Percentiles rank a stretch among this genome's conserved stretches.
These are phyloP conservation scores for Aspergillus ruber DNA, from an alignment of 2,329 filamentous ascomycete species.

Conservation along the genomic window DNA sequence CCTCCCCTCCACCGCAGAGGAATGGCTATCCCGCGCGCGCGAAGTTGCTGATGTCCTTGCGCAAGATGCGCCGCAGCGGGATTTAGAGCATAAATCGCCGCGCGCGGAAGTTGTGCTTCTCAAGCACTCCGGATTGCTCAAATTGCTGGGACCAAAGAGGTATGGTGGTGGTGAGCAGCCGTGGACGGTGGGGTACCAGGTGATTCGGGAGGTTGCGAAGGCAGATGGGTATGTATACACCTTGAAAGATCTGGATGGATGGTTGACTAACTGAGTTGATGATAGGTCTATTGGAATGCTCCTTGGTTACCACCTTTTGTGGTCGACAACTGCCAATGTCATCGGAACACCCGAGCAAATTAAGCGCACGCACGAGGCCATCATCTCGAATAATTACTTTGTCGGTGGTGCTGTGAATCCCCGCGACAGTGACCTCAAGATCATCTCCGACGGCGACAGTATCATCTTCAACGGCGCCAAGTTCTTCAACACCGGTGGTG, in stretches of 20 bases:
- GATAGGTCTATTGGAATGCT: conserved; percentile 57
- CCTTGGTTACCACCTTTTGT: conserved; percentile 59
- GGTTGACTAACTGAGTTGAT: neutral
- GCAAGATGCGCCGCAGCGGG: conserved; percentile 42
- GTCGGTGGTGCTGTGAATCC: conserved; percentile 62
- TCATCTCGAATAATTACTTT: conserved; percentile 60
- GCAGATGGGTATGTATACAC: conserved; percentile 47
- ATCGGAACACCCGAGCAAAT: conserved; percentile 56
- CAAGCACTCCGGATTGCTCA: conserved; percentile 47
- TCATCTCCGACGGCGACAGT: conserved; percentile 48
- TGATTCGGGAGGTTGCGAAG: conserved; percentile 57
- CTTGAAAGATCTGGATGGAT: neutral
- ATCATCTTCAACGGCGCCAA: conserved; percentile 58
- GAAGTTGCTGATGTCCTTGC: conserved; percentile 46
- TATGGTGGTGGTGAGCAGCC: conserved; percentile 49
- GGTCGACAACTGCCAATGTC: conserved; percentile 56
- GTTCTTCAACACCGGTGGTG: conserved; percentile 62
- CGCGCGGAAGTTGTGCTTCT: conserved; percentile 46
- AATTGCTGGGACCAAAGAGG: conserved; percentile 44
- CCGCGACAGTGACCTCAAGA: conserved; percentile 55
- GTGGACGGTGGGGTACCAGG: conserved; percentile 53
- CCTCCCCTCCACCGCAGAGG: conserved; percentile 33
- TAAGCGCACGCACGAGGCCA: conserved; percentile 50
- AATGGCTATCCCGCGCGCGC: conserved; percentile 45
- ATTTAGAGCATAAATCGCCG: conserved; percentile 49